Conservation (phyloP, 495 filamentous ascomycete genomes). For the Cudoniella acicularis region DNA sequence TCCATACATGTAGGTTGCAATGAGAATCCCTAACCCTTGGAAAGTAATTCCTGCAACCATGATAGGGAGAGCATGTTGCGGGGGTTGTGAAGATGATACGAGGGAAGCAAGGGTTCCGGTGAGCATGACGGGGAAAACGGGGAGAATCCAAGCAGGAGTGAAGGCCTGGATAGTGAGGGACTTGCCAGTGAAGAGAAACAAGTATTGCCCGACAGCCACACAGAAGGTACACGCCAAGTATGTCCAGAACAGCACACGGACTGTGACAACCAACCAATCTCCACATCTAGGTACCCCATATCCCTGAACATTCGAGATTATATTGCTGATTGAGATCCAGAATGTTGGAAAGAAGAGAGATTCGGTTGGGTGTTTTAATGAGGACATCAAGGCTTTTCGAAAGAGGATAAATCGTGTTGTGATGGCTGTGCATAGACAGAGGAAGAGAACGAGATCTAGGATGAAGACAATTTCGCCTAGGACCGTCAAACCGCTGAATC, state of each 20-base stretch:
- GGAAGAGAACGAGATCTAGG: conserved; percentile 58
- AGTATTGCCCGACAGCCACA: conserved; percentile 46
- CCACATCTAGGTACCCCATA: conserved; percentile 48
- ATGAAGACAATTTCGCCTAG: conserved; percentile 61
- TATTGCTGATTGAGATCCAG: conserved; percentile 59
- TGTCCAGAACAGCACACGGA: conserved; percentile 48
- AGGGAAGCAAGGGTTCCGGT: conserved; percentile 45
- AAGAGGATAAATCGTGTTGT: conserved; percentile 53
- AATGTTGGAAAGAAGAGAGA: conserved; percentile 65
- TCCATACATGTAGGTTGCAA: conserved; percentile 47
- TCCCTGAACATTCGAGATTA: conserved; percentile 54
- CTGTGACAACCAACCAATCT: conserved; percentile 35
- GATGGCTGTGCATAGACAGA: conserved; percentile 25
- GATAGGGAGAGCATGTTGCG: conserved; percentile 36
- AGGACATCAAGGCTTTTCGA: conserved; percentile 47
- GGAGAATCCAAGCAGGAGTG: conserved; percentile 54
- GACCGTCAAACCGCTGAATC: conserved; percentile 54
- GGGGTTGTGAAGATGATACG: conserved; percentile 37
- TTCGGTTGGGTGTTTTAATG: conserved; percentile 59
- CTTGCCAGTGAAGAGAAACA: conserved; percentile 39
- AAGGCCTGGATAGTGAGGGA: conserved; percentile 33
- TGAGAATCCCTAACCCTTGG: conserved; percentile 48
- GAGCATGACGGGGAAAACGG: conserved; percentile 53
- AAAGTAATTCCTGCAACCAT: conserved; percentile 47
- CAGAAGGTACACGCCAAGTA: conserved; percentile 42